Percentiles rank a stretch among this genome's conserved stretches.
phyloP scores from a whole-genome alignment of 164 flowering plant genomes.

The Dillenia turbinata region DNA sequence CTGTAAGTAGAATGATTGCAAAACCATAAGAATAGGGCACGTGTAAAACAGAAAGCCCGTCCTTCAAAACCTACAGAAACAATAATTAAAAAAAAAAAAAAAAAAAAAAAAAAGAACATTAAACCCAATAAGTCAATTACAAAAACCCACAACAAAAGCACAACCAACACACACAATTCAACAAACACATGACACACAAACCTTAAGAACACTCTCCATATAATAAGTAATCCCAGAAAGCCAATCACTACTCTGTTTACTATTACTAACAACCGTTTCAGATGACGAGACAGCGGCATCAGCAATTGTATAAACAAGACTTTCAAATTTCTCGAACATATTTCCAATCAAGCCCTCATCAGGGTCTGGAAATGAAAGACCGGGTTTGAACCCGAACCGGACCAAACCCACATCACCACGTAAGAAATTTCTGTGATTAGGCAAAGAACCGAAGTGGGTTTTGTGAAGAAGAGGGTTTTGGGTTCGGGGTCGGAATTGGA shows the following conservation, averaged over 20 bases:
- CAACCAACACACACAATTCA: neutral
- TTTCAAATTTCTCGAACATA: conserved; percentile 54
- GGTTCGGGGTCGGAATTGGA: conserved; percentile 16
- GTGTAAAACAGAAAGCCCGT: conserved; percentile 70
- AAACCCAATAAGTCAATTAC: neutral
- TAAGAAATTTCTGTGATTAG: conserved; percentile 18
- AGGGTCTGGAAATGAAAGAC: conserved; percentile 29
- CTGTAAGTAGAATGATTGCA: conserved; percentile 88
- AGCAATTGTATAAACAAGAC: conserved; percentile 66
- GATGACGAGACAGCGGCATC: conserved; percentile 75
- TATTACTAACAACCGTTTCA: conserved; percentile 15
- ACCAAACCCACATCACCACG: conserved; percentile 36
- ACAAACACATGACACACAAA: conserved; percentile 11
- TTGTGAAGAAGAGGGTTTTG: conserved; percentile 21
- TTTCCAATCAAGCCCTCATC: conserved; percentile 36
- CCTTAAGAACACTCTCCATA: conserved; percentile 85
- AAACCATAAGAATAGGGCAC: conserved; percentile 94
- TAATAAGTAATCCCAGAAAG: conserved; percentile 64
- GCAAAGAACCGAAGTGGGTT: conserved; percentile 12
- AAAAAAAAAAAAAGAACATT: neutral
- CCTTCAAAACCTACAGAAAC: conserved; percentile 67
- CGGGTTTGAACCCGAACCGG: conserved; percentile 41
- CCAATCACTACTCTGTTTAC: conserved; percentile 74
- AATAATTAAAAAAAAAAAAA: neutral
- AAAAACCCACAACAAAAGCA: neutral